Evolutionary conservation across 1,284 basidiomycete species (phyloP).

Genomic region (Entoloma clypeatum): DNA sequence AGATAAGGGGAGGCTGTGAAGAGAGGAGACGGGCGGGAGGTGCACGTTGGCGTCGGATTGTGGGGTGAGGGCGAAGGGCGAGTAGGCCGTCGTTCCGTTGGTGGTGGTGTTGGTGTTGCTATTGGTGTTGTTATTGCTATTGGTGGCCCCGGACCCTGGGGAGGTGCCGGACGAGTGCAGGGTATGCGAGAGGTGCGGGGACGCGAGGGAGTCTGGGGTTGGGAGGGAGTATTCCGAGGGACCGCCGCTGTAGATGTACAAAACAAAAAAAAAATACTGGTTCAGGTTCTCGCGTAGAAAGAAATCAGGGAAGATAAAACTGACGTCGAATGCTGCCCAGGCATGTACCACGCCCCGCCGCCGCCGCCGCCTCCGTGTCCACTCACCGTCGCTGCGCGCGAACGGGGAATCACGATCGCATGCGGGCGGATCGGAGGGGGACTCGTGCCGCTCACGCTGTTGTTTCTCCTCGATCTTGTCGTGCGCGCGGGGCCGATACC

Average conservation of each 20-base stretch:
- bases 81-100: constrained; percentile 21
- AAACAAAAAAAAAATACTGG: constrained; percentile 1
- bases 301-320: constrained; percentile 2
- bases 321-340: constrained; percentile 16
- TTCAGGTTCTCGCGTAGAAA: neutral
- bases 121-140: constrained; percentile 16
- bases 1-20: constrained; percentile 15
- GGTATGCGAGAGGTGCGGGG: constrained; percentile 24
- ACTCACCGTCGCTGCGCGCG: constrained; percentile 16
- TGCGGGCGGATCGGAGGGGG: constrained; percentile 30
- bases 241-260: constrained; percentile 4
- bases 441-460: constrained; percentile 45
- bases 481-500: constrained; percentile 49
- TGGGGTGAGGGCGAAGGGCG: constrained; percentile 29
- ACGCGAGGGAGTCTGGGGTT: constrained; percentile 35
- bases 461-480: constrained; percentile 42
- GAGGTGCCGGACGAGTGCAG: constrained; percentile 22
- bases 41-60: constrained; percentile 19
- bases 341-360: constrained; percentile 22
- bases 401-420: constrained; percentile 26
- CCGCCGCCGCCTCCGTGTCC: constrained; percentile 18
- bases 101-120: constrained; percentile 18
- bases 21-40: constrained; percentile 21
- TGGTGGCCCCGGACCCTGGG: constrained; percentile 21
- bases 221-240: constrained; percentile 33